Conservation (phyloP, 1,284 basidiomycete genomes). For the Chondrostereum purpureum region DNA sequence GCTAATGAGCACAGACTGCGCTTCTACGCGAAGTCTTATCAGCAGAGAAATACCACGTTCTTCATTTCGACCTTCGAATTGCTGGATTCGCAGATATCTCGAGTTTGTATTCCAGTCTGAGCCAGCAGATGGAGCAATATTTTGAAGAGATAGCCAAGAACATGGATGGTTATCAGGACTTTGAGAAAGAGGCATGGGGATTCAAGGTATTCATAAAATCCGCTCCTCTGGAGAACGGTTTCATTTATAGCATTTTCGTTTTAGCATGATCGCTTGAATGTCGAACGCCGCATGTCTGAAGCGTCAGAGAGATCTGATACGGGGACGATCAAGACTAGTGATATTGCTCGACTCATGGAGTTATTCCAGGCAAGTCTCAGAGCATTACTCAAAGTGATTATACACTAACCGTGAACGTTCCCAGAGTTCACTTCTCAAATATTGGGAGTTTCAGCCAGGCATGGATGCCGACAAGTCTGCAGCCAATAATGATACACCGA, state of each 20-base stretch:
- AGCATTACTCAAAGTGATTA: constrained; percentile 8
- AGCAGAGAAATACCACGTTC: constrained; percentile 60
- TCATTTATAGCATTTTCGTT: constrained; percentile 7
- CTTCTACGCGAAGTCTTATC: constrained; percentile 72
- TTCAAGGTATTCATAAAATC: constrained; percentile 54
- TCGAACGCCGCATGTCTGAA: constrained; percentile 54
- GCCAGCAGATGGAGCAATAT: constrained; percentile 75
- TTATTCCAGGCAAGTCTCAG: constrained; percentile 54
- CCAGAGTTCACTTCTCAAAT: constrained; percentile 63
- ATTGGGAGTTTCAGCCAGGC: constrained; percentile 59
- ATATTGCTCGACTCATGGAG: constrained; percentile 79
- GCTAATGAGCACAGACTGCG: constrained; percentile 56
- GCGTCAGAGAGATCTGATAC: constrained; percentile 26
- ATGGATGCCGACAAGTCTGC: background rate
- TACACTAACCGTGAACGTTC: constrained; percentile 7
- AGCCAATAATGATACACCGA: constrained; percentile 14
- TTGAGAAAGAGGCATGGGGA: constrained; percentile 65
- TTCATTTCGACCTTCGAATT: constrained; percentile 79
- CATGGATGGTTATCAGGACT: constrained; percentile 64
- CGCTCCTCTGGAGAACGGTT: constrained; percentile 3
- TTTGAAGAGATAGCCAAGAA: constrained; percentile 58
- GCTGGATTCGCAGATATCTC: constrained; percentile 75
- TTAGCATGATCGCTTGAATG: constrained; percentile 67
- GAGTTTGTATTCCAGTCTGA: constrained; percentile 69
- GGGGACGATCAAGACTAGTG: constrained; percentile 60